These are phyloP conservation scores for Pseudocercospora pini-densiflorae DNA, from an alignment of 2,329 filamentous ascomycete genomes.

Conservation along the genomic window DNA sequence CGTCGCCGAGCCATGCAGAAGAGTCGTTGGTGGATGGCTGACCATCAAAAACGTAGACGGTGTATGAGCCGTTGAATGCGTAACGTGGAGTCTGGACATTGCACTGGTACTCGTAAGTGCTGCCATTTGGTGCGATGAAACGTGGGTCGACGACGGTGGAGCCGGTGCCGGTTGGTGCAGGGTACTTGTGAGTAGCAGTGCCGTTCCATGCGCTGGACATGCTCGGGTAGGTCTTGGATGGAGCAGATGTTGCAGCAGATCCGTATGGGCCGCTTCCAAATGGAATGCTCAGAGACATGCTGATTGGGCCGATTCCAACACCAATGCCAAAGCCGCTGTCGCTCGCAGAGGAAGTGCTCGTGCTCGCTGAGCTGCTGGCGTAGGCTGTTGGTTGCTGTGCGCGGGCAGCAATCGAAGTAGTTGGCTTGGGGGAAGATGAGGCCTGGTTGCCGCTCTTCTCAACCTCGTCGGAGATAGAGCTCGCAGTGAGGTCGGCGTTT, in stretches of 20 bases:
- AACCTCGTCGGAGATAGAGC: conserved; percentile 15
- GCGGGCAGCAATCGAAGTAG: not conserved
- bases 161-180: conserved; percentile 8
- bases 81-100: conserved; percentile 67
- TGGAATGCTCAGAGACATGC: conserved; percentile 18
- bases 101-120: conserved; percentile 68
- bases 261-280: conserved; percentile 10
- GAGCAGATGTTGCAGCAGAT: conserved; percentile 7
- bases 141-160: conserved; percentile 14
- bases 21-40: conserved; percentile 47
- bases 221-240: conserved; percentile 11
- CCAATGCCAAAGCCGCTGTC: conserved; percentile 11
- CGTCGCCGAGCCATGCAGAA: conserved; percentile 55
- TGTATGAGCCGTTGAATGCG: conserved; percentile 64
- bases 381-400: not conserved
- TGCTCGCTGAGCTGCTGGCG: not conserved
- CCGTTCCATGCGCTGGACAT: conserved; percentile 18
- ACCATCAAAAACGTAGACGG: conserved; percentile 71
- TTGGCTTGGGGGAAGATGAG: not conserved
- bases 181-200: conserved; percentile 11
- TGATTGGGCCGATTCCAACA: conserved; percentile 18
- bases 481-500: conserved; percentile 20
- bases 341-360: not conserved
- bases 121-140: conserved; percentile 43
- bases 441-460: conserved; percentile 12